Evolutionary conservation across 2,329 filamentous ascomycete species (phyloP).

Genomic region (Chrysoporthe deuterocubensis): DNA sequence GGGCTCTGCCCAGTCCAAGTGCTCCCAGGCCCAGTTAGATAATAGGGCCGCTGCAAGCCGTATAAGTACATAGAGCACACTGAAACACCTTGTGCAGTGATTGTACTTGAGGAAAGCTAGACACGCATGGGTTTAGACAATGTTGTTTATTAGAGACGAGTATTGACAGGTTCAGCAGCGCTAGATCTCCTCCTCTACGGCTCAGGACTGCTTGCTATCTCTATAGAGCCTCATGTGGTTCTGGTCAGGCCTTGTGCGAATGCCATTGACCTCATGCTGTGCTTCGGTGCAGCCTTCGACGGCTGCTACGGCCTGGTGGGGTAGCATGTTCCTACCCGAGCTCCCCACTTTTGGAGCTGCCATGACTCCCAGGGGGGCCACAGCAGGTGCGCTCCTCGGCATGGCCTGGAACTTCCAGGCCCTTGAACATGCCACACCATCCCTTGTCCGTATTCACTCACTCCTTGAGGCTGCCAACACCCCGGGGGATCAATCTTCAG

Average conservation of each 20-base stretch:
- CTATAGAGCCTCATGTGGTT: neutral
- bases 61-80: too few species aligned
- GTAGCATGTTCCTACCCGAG: slow-evolving; percentile 1
- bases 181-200: neutral
- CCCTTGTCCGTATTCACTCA: neutral
- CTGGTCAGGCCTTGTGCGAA: neutral
- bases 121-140: neutral
- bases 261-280: neutral
- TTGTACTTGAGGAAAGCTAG: neutral
- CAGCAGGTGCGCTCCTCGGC: slow-evolving; percentile 26
- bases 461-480: neutral
- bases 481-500: too few species aligned
- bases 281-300: neutral
- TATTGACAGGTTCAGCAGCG: neutral
- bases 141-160: neutral
- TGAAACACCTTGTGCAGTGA: neutral
- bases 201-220: neutral
- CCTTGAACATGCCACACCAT: slow-evolving; percentile 1
- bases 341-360: slow-evolving; percentile 12
- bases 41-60: too few species aligned
- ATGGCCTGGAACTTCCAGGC: neutral
- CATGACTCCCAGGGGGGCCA: slow-evolving; percentile 24
- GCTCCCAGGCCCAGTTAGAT: neutral
- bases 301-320: neutral
- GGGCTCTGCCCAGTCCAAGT: neutral